These are phyloP conservation scores for Candida golubevii DNA, from an alignment of 805 yeast species.

Conservation along the genomic window DNA sequence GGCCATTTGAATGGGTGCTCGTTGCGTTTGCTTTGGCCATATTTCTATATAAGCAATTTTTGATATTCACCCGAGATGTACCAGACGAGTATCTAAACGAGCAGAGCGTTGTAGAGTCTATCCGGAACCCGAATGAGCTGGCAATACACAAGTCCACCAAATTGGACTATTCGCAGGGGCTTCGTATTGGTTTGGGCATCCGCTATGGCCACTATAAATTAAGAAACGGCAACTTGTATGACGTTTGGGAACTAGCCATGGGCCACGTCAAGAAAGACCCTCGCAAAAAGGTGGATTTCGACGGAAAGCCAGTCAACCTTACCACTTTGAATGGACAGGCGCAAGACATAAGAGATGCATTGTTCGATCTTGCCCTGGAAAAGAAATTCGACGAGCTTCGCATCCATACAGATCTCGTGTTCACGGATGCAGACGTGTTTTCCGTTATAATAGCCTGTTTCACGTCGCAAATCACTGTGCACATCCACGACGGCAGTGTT, in stretches of 20 bases:
- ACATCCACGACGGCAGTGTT: conserved; percentile 27
- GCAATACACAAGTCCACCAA: conserved; percentile 73
- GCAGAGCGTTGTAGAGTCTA: conserved; percentile 64
- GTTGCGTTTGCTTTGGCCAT: conserved; percentile 11
- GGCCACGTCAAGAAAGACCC: conserved; percentile 21
- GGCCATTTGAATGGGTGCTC: conserved; percentile 16
- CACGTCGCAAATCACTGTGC: conserved; percentile 37
- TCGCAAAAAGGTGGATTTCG: conserved; percentile 17
- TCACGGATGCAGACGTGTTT: conserved; percentile 30
- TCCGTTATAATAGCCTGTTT: conserved; percentile 42
- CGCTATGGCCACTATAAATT: conserved; percentile 56
- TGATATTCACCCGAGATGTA: conserved; percentile 47
- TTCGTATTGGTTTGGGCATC: conserved; percentile 65
- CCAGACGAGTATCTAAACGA: conserved; percentile 52
- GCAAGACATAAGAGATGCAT: conserved; percentile 17
- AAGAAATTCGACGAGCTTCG: conserved; percentile 18
- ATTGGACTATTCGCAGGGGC: conserved; percentile 65
- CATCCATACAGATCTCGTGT: conserved; percentile 21
- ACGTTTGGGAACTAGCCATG: conserved; percentile 59
- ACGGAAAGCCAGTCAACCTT: conserved; percentile 16
- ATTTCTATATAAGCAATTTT: conserved; percentile 18
- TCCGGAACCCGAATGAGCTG: conserved; percentile 64
- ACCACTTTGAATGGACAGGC: conserved; percentile 27
- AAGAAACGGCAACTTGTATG: conserved; percentile 72
- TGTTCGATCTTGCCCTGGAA: conserved; percentile 3